Percentiles rank a stretch among this genome's conserved stretches.
These are phyloP conservation scores for Candida tallmaniae DNA, from an alignment of 805 yeast species.

Conservation along the genomic window DNA sequence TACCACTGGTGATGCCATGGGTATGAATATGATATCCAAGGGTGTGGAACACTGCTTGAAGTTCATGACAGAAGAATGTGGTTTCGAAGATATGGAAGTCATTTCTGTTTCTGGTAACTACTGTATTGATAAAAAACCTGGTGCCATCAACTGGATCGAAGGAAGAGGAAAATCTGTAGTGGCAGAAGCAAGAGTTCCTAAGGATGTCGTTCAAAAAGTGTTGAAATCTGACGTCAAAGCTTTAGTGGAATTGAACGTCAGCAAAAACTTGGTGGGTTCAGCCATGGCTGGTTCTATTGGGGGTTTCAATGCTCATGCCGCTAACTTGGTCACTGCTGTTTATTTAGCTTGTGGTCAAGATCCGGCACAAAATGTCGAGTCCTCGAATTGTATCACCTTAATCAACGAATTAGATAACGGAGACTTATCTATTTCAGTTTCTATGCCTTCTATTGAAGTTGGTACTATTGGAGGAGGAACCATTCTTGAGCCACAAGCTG, in stretches of 20 bases:
- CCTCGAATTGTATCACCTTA: slow-evolving; percentile 94
- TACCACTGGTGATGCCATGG: slow-evolving; percentile 99
- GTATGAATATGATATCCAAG: slow-evolving; percentile 99
- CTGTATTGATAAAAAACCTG: slow-evolving; percentile 96
- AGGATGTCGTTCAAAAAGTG: slow-evolving; percentile 71
- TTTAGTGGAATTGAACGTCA: slow-evolving; percentile 80
- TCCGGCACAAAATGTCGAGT: slow-evolving; percentile 99
- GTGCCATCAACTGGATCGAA: slow-evolving; percentile 98
- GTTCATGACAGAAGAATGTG: slow-evolving; percentile 81
- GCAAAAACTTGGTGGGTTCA: slow-evolving; percentile 90
- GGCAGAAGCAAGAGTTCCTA: slow-evolving; percentile 91
- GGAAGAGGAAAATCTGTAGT: slow-evolving; percentile 98
- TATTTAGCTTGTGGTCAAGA: slow-evolving; percentile 97
- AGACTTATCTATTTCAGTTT: slow-evolving; percentile 85
- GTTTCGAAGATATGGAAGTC: slow-evolving; percentile 90
- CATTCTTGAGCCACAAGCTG: slow-evolving; percentile 91
- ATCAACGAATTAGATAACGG: slow-evolving; percentile 63
- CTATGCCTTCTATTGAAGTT: slow-evolving; percentile 98
- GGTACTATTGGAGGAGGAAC: slow-evolving; percentile 99
- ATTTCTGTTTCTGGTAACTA: slow-evolving; percentile 95
- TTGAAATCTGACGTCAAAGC: slow-evolving; percentile 91
- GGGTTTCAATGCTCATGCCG: slow-evolving; percentile 98
- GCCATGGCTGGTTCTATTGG: slow-evolving; percentile 99
- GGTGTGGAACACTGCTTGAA: slow-evolving; percentile 89
- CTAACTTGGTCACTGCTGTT: slow-evolving; percentile 92